Percentiles rank a stretch among this genome's conserved stretches.
Conservation (phyloP, 306 rosid genomes). For the Alnus glutinosa region DNA sequence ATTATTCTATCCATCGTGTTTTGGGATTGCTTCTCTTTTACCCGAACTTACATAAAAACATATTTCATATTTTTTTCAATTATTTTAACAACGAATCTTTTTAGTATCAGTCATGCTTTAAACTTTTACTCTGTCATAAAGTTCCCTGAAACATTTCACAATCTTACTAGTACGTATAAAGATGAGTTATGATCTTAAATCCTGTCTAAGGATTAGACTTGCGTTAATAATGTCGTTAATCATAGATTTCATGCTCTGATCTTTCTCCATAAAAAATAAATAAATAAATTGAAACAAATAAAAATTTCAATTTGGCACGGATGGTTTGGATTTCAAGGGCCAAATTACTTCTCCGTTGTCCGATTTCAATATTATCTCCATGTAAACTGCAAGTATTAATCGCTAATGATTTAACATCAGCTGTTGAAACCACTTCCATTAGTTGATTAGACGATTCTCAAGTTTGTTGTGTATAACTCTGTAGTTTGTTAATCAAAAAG, state of each 20-base stretch:
- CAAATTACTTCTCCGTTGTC: neutral
- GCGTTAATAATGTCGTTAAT: too few species aligned
- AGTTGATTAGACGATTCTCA: neutral
- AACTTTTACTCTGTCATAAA: neutral
- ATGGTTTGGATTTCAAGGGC: neutral
- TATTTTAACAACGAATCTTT: neutral
- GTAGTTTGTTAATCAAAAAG: neutral
- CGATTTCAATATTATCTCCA: neutral
- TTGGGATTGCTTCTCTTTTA: neutral
- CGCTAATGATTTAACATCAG: neutral
- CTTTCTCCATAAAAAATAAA: too few species aligned
- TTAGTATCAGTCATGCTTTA: neutral
- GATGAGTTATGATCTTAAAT: neutral
- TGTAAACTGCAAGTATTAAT: neutral
- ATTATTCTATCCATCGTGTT: constrained; percentile 8
- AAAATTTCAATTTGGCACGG: too few species aligned
- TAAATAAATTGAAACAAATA: neutral
- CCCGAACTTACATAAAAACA: neutral
- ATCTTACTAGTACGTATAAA: neutral
- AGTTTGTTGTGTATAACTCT: neutral
- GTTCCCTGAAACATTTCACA: neutral
- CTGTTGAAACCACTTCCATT: neutral
- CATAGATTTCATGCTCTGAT: too few species aligned
- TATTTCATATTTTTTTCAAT: neutral
- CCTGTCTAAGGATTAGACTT: neutral